phyloP scores from a whole-genome alignment of 75 land plant genomes.

The Pseudotsuga menziesii region DNA sequence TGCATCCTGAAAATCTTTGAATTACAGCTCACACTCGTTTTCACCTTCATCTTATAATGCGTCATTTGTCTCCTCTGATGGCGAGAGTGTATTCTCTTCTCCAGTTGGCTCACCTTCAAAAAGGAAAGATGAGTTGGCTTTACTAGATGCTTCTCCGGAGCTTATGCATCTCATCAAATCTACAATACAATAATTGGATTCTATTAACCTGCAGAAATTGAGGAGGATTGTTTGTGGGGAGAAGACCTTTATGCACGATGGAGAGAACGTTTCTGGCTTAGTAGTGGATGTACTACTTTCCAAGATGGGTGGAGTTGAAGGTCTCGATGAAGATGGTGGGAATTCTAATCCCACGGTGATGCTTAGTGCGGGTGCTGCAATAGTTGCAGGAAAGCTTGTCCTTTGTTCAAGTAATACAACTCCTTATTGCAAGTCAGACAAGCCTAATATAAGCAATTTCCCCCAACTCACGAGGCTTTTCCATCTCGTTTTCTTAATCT shows the following conservation, averaged over 20 bases:
- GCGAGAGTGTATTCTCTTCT: constrained; percentile 25
- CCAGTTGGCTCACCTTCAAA: constrained; percentile 41
- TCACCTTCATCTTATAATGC: constrained; percentile 31
- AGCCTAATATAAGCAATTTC: too few species aligned
- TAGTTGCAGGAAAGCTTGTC: constrained; percentile 80
- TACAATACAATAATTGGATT: constrained; percentile 75
- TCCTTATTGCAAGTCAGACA: too few species aligned
- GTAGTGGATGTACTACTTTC: constrained; percentile 90
- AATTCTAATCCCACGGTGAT: constrained; percentile 76
- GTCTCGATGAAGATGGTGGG: constrained; percentile 43
- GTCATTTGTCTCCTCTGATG: constrained; percentile 15
- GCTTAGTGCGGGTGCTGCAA: constrained; percentile 91
- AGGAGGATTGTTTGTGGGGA: constrained; percentile 53
- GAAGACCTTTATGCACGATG: constrained; percentile 37
- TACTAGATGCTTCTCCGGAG: constrained; percentile 85
- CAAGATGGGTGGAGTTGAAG: constrained; percentile 94
- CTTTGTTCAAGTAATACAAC: too few species aligned
- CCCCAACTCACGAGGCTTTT: too few species aligned
- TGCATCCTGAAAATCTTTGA: background rate
- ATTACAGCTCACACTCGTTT: constrained; percentile 1
- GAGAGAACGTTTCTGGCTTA: constrained; percentile 38
- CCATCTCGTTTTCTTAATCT: too few species aligned
- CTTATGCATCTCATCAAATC: constrained; percentile 84
- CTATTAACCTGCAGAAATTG: constrained; percentile 53
- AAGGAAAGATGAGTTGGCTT: constrained; percentile 29